Evolutionary conservation across 2,329 filamentous ascomycete genomes (phyloP).

Genomic region (Alternaria sp.): DNA sequence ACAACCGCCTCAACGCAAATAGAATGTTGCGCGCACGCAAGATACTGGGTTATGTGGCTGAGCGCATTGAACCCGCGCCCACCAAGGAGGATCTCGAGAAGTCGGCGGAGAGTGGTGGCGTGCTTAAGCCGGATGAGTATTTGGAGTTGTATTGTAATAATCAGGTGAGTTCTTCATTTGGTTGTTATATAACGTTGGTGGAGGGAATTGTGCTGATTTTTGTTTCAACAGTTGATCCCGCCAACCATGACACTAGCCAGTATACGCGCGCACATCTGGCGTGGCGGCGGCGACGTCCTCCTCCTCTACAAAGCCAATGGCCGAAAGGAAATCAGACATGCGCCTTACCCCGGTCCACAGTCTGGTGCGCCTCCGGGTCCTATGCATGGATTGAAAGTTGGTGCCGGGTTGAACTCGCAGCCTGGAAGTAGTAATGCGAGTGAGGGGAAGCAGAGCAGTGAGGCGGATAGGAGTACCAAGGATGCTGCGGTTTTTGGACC

Average conservation of each 20-base stretch:
- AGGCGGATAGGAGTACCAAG: constrained; percentile 33
- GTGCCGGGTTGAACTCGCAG: constrained; percentile 8
- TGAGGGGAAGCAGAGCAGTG: constrained; percentile 43
- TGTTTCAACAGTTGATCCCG: constrained; percentile 63
- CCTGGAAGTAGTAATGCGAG: constrained; percentile 33
- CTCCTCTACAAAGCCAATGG: constrained; percentile 92
- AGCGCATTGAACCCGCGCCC: constrained; percentile 78
- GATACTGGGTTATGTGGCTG: constrained; percentile 88
- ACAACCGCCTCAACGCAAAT: constrained; percentile 93
- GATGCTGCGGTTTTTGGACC: constrained; percentile 24
- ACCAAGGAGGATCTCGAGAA: constrained; percentile 64
- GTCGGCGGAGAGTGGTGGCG: constrained; percentile 8
- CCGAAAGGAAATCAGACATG: constrained; percentile 65
- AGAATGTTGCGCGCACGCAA: constrained; percentile 96
- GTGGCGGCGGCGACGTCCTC: constrained; percentile 89
- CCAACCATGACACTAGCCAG: constrained; percentile 93
- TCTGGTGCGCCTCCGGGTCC: constrained; percentile 13
- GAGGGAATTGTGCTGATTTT: neutral
- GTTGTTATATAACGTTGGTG: neutral
- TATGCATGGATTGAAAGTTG: constrained; percentile 7
- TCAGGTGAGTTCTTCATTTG: constrained; percentile 65
- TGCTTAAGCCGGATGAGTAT: constrained; percentile 84
- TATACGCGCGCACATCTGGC: constrained; percentile 90
- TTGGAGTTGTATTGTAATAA: constrained; percentile 94
- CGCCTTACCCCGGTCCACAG: constrained; percentile 25